Evolutionary conservation across 805 yeast species (phyloP).

Genomic region (Saccharomyces jurei): DNA sequence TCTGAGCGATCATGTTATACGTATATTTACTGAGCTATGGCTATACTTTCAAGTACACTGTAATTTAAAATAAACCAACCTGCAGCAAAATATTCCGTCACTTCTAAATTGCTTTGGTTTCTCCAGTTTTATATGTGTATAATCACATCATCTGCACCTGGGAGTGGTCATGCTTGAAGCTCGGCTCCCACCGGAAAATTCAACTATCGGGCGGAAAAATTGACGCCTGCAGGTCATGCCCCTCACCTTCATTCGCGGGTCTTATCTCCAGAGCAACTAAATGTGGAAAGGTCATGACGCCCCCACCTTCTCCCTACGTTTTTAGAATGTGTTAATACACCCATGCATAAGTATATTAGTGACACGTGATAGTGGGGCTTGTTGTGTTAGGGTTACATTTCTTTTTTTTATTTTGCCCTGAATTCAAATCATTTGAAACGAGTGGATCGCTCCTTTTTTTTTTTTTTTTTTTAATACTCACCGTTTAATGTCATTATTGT

Average conservation of each 20-base stretch:
- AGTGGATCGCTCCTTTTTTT: background rate
- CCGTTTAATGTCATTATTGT: background rate
- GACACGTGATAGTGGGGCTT: background rate
- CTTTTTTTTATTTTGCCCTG: background rate
- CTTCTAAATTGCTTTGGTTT: conserved; percentile 12
- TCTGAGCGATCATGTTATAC: conserved; percentile 10
- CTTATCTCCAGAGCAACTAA: background rate
- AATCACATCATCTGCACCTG: background rate
- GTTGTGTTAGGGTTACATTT: background rate
- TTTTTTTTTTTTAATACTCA: background rate
- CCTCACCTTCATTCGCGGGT: background rate
- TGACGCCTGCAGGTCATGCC: background rate
- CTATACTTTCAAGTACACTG: background rate
- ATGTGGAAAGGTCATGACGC: background rate
- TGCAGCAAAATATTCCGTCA: too few relatives aligned
- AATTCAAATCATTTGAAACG: background rate
- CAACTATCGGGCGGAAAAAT: background rate
- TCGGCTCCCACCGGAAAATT: background rate
- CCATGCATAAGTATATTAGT: background rate
- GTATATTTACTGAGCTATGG: background rate
- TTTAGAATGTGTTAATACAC: background rate
- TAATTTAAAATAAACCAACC: too few relatives aligned
- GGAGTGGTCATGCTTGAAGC: background rate
- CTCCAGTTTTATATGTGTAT: background rate
- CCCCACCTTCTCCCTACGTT: background rate